A percentile compares a stretch with the other conserved stretches of the same genome.
phyloP scores from a whole-genome alignment of 306 rosid genomes.

The Quercus agrifolia region DNA sequence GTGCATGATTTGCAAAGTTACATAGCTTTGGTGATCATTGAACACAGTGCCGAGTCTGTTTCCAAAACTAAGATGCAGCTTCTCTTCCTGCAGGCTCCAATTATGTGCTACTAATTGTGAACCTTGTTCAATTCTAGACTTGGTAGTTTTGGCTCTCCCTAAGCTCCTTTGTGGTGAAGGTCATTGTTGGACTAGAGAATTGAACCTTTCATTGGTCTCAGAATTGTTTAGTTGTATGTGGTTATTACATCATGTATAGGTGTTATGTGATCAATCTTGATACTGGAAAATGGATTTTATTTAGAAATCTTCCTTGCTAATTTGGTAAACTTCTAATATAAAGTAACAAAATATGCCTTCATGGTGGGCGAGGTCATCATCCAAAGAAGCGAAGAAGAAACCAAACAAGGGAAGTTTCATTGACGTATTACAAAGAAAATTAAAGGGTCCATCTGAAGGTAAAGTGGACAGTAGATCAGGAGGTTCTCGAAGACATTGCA shows the following conservation, averaged over 20 bases:
- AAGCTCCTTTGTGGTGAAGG: constrained; percentile 25
- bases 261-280: constrained; percentile 30
- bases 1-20: background rate
- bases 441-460: constrained; percentile 73
- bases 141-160: constrained; percentile 27
- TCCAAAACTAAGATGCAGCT: constrained; percentile 21
- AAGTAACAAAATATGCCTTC: constrained; percentile 63
- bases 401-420: constrained; percentile 74
- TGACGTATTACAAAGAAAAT: constrained; percentile 66
- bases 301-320: constrained; percentile 18
- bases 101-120: constrained; percentile 7
- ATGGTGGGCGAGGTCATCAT: constrained; percentile 88
- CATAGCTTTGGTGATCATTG: background rate
- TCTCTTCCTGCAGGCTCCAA: constrained; percentile 42
- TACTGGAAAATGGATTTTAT: constrained; percentile 29
- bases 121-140: constrained; percentile 9
- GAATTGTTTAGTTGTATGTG: constrained; percentile 8
- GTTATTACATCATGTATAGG: constrained; percentile 17
- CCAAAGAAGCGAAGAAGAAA: constrained; percentile 91
- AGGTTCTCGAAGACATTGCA: constrained; percentile 56
- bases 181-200: constrained; percentile 20
- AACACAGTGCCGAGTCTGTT: background rate
- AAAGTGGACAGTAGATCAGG: constrained; percentile 58
- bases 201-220: constrained; percentile 17
- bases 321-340: constrained; percentile 13